Evolutionary conservation across 192 early-diverging fungal species (phyloP).

Genomic region (Globomyces pollinis-pini): DNA sequence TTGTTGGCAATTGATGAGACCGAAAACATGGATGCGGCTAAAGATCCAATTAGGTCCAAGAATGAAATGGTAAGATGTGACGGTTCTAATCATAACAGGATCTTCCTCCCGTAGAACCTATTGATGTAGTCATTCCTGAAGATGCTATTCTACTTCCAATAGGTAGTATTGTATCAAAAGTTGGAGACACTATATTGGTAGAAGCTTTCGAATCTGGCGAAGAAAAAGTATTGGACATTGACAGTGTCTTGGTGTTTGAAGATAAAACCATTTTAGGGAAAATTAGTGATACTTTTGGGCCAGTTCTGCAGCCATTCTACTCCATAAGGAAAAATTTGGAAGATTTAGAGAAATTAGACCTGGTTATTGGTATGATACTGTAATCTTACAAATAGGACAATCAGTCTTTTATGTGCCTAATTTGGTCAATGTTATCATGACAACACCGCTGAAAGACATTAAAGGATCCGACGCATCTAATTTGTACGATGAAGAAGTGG

Average conservation of each 20-base stretch:
- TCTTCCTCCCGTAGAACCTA: no score
- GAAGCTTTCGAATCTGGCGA: conserved; percentile 39
- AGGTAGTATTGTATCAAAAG: conserved; percentile 61
- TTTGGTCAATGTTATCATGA: conserved; percentile 57
- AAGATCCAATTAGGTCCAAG: no score
- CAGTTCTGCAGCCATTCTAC: conserved; percentile 74
- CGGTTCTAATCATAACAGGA: no score
- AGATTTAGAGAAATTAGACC: conserved; percentile 30
- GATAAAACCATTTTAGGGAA: conserved; percentile 37
- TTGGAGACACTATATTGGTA: conserved; percentile 69
- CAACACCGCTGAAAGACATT: conserved; percentile 47
- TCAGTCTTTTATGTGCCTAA: conserved; percentile 59
- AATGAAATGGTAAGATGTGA: no score
- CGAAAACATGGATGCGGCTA: no score
- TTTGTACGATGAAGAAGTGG: conserved; percentile 84
- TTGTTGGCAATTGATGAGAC: no score
- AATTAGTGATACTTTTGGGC: conserved; percentile 90
- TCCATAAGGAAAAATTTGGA: conserved; percentile 71
- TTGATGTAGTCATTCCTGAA: conserved; percentile 33
- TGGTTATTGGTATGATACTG: no score
- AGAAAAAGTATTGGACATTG: conserved; percentile 62
- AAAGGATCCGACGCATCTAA: conserved; percentile 94
- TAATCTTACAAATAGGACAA: conserved; percentile 6
- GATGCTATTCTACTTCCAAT: conserved; percentile 43
- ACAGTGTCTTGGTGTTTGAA: conserved; percentile 58